Evolutionary conservation across 23 red algal genomes (phyloP).

Genomic region (Agarophyton chilense): DNA sequence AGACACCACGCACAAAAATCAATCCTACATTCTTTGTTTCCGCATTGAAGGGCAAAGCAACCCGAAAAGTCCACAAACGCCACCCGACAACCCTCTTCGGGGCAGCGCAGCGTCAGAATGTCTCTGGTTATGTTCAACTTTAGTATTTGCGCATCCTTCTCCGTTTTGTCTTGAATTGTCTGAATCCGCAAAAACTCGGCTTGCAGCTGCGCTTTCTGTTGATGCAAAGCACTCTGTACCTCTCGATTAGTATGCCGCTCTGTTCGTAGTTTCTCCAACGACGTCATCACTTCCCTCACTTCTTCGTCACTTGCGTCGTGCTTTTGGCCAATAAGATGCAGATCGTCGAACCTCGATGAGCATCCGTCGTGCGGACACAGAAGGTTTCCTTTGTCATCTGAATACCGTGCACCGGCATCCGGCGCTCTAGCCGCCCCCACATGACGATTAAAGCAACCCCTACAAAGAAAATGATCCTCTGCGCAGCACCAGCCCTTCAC

Average conservation of each 20-base stretch:
- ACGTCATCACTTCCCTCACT: background rate
- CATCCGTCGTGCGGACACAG: constrained; percentile 23
- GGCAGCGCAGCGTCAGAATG: constrained; percentile 44
- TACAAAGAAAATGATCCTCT: constrained; percentile 46
- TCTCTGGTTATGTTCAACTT: constrained; percentile 17
- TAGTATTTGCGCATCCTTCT: constrained; percentile 16
- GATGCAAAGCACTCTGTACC: constrained; percentile 23
- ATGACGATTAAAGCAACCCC: constrained; percentile 35
- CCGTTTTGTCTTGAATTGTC: constrained; percentile 4
- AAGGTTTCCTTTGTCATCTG: constrained; percentile 27
- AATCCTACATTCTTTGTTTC: background rate
- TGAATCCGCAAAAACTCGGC: constrained; percentile 63
- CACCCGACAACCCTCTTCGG: constrained; percentile 7
- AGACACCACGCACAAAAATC: constrained; percentile 69
- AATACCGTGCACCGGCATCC: background rate
- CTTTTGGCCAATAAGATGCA: constrained; percentile 21
- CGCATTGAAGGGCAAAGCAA: constrained; percentile 50
- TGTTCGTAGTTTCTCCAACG: constrained; percentile 20
- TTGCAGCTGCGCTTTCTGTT: constrained; percentile 31
- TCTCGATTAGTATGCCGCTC: constrained; percentile 1
- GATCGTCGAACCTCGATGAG: background rate
- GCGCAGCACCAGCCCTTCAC: constrained; percentile 49
- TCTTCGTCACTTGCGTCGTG: constrained; percentile 57
- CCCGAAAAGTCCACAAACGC: constrained; percentile 65
- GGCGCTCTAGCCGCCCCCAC: constrained; percentile 17